Conservation (phyloP, 495 filamentous ascomycete species). For the Echria macrotheca region DNA sequence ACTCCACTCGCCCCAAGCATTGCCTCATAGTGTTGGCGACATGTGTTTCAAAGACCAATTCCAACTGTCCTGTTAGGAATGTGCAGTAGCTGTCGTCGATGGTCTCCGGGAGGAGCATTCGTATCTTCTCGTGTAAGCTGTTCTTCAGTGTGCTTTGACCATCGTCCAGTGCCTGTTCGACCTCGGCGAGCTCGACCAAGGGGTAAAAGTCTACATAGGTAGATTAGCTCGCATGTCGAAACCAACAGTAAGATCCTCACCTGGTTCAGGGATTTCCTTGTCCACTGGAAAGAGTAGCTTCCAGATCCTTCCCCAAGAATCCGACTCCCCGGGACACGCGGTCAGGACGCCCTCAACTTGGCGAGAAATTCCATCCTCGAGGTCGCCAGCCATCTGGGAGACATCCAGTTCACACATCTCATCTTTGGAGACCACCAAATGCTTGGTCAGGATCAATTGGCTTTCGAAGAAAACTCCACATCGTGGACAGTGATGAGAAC, state of each 20-base stretch:
- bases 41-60: slow-evolving; percentile 26
- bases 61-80: slow-evolving; percentile 26
- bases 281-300: slow-evolving; percentile 18
- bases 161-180: slow-evolving; percentile 24
- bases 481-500: slow-evolving; percentile 19
- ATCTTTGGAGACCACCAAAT: slow-evolving; percentile 22
- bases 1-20: slow-evolving; percentile 5
- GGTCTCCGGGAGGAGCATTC: slow-evolving; percentile 18
- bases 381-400: not conserved
- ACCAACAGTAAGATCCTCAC: too few relatives aligned
- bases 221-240: too few relatives aligned
- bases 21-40: slow-evolving; percentile 21
- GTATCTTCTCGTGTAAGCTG: slow-evolving; percentile 22
- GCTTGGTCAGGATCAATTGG: slow-evolving; percentile 5
- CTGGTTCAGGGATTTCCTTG: slow-evolving; percentile 13
- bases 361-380: slow-evolving; percentile 26
- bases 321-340: too few relatives aligned
- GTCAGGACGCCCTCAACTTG: too few relatives aligned
- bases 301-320: slow-evolving; percentile 25
- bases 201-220: slow-evolving; percentile 20
- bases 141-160: slow-evolving; percentile 19
- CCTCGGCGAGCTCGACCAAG: slow-evolving; percentile 23
- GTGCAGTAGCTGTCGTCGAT: slow-evolving; percentile 21
- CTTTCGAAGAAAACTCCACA: slow-evolving; percentile 16
- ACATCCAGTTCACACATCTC: slow-evolving; percentile 21